Evolutionary conservation across 768 basidiomycete species (phyloP).

Genomic region (Macrolepiota dolichaula): DNA sequence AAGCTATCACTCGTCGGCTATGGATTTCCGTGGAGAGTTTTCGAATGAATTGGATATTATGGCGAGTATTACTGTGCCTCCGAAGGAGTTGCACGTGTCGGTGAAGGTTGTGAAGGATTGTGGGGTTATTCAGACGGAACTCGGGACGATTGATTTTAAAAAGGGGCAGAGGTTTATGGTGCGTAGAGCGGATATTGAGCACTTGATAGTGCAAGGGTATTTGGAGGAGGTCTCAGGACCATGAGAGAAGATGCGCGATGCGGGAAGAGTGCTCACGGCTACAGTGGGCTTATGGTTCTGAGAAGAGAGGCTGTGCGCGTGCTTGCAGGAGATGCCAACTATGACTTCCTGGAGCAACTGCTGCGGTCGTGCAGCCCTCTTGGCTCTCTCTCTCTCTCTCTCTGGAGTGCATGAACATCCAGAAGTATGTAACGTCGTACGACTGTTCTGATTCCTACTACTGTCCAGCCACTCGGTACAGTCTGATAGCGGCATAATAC

Average conservation of each 20-base stretch:
- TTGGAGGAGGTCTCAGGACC: conserved; percentile 70
- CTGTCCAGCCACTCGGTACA: too few species aligned
- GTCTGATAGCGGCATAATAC: too few species aligned
- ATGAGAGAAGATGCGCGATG: neutral
- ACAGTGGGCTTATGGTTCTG: too few species aligned
- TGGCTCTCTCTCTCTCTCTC: too few species aligned
- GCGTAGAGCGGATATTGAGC: conserved; percentile 84
- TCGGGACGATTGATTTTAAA: conserved; percentile 86
- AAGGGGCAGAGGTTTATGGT: conserved; percentile 91
- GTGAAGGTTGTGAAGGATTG: conserved; percentile 88
- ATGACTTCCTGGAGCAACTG: too few species aligned
- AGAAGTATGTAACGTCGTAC: too few species aligned
- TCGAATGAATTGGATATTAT: conserved; percentile 86
- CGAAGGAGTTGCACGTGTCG: conserved; percentile 85
- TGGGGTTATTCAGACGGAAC: conserved; percentile 88
- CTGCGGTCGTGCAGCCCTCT: too few species aligned
- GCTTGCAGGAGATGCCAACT: too few species aligned
- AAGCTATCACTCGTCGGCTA: conserved; percentile 74
- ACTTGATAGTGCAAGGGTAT: conserved; percentile 91
- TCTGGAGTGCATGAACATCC: too few species aligned
- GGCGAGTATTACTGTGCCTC: conserved; percentile 76
- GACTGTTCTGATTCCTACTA: too few species aligned
- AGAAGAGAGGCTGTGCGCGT: too few species aligned
- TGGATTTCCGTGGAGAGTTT: conserved; percentile 83
- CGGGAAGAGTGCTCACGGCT: neutral